Conservation (phyloP, 2,329 filamentous ascomycete species). For the Tolypocladium ovalisporum region DNA sequence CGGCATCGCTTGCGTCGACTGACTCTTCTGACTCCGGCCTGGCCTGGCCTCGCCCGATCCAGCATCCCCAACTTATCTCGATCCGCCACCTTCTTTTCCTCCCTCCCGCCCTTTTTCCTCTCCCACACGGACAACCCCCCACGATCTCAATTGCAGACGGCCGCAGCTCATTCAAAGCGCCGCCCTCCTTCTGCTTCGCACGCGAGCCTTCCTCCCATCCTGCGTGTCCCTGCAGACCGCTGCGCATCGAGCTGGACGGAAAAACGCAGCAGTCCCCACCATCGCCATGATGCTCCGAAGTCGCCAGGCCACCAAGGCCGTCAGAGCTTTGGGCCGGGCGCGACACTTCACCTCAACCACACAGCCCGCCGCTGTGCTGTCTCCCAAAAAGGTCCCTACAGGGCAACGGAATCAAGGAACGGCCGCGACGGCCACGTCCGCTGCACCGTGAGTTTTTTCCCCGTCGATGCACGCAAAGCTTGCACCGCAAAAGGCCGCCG, state of each 20-base stretch:
- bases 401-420: slow-evolving; percentile 38
- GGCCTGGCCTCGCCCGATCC: not conserved
- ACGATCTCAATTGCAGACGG: not conserved
- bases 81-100: not conserved
- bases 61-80: not conserved
- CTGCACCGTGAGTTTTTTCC: slow-evolving; percentile 39
- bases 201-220: not conserved
- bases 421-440: slow-evolving; percentile 28
- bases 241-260: not conserved
- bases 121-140: not conserved
- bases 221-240: not conserved
- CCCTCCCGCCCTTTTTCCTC: not conserved
- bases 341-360: slow-evolving; percentile 30
- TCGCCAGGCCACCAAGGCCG: slow-evolving; percentile 34
- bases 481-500: slow-evolving; percentile 1
- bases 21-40: not conserved
- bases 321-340: slow-evolving; percentile 29
- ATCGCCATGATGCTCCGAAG: slow-evolving; percentile 35
- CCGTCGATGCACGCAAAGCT: not conserved
- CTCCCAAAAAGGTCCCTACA: slow-evolving; percentile 27
- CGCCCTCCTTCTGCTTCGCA: not conserved
- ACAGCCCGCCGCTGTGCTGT: slow-evolving; percentile 21
- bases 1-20: not conserved
- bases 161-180: not conserved
- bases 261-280: not conserved